Evolutionary conservation across 148 eudicot species (phyloP), one percentile per base, ranked within the genome.

Genomic region (Dianthus caryophyllus): DNA sequence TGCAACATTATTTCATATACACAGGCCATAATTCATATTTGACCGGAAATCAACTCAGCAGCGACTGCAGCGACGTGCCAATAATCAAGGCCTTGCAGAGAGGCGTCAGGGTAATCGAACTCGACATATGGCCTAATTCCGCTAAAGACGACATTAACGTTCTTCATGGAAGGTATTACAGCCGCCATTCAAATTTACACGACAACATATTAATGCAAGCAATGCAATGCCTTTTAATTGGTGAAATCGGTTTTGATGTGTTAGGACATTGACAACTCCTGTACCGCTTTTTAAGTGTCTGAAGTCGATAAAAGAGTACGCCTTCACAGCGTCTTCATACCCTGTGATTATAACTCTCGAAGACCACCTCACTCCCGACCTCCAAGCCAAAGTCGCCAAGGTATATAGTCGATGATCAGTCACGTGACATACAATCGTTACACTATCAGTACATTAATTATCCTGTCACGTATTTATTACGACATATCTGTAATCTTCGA

Each of bases 1-100:
- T 94, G 90, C 99, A 94, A 71, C 90, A 94, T 54, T 94, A 90
- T 75, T 90, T 78, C 83, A 84, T 93, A 80, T 93, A 78, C 65
- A 93, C 98, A 43, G 98, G 98, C 67, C 96, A 93, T 80, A 93
- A 93, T 76, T 93, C 98, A 7, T 93, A 93, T 72, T 77, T 89
- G 56, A 93, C 90, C 0, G 98, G 98, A 39, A 93, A 93, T 67
- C 98, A 93, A 66, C 78, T 93, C 67, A 93, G 88, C 78, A 93
- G 99, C 64, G 96, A 90, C 64, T 94, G 96, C 69, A 90, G 99
- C 61, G 86, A 85, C 50, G 69, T 79, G n/a, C 99, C 99, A 2
- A 95, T 95, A 77, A 78, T 88, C 64, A 90, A 75, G 76, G 99
- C 99, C 13, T 75, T 95, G 29, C 78, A 83, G 76, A 82, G 78